Percentiles rank a stretch among this genome's conserved stretches.
These are phyloP conservation scores for Wilcoxina mikolae DNA, from an alignment of 495 filamentous ascomycete genomes.

Conservation along the genomic window DNA sequence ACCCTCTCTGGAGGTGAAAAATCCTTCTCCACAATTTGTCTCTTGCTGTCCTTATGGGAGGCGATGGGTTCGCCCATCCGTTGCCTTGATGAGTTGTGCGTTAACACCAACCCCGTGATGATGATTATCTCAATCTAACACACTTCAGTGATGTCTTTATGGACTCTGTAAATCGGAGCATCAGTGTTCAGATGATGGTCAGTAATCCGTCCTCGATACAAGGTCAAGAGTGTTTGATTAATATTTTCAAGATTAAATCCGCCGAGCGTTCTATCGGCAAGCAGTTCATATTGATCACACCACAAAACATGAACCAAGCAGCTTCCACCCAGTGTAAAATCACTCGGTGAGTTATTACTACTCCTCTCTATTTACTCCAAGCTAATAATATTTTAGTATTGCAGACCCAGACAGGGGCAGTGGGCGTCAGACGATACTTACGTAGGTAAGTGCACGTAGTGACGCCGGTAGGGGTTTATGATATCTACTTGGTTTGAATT, in stretches of 20 bases:
- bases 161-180: conserved; percentile 88
- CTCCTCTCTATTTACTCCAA: conserved; percentile 6
- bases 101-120: conserved; percentile 8
- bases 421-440: conserved; percentile 43
- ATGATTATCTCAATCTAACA: conserved; percentile 23
- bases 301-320: conserved; percentile 66
- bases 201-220: conserved; percentile 29
- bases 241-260: conserved; percentile 31
- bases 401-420: conserved; percentile 32
- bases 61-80: conserved; percentile 92
- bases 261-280: conserved; percentile 72
- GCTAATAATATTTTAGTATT: background rate
- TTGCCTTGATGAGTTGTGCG: conserved; percentile 88
- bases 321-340: conserved; percentile 64
- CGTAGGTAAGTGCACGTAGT: too few species aligned
- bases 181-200: conserved; percentile 91
- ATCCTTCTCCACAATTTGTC: conserved; percentile 89
- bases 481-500: too few species aligned
- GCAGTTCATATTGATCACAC: conserved; percentile 94
- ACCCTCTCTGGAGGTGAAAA: conserved; percentile 93
- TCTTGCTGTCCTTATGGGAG: conserved; percentile 87
- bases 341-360: conserved; percentile 50
- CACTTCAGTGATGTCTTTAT: conserved; percentile 84
- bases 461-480: too few species aligned
- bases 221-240: too few species aligned